Evolutionary conservation across 371 early-diverging fungal genomes (phyloP), one percentile per base, ranked within the genome.

Genomic region (Apophysomyces elegans): DNA sequence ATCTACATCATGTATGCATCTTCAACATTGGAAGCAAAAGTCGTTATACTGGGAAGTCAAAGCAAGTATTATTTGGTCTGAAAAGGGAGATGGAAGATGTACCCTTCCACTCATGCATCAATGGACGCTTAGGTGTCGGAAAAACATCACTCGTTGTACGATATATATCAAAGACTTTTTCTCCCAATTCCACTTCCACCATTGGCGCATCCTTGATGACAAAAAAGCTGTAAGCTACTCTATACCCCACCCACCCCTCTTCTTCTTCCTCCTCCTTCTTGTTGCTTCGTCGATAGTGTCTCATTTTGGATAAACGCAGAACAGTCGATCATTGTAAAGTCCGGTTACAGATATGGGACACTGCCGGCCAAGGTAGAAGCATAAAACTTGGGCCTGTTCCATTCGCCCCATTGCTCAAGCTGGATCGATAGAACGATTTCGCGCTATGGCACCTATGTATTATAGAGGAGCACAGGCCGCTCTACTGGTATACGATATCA

Each of bases 201-300:
- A 90, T 92, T 67, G 93, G 93, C 43, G 93, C 91, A 36, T 89
- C 89, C n/a, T 92, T 92, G 70, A 87, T 89, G 80, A 89, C 91
- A 7, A 90, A 88, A 62, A 90, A 90, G 72, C 80, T 88, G 88
- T 88, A 84, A 68, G 84, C 66, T 43, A 26, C 32, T 26, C 2
- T 26, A 26, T 26, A 26, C 32, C 32, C 32, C 32, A 26, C 32
- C 32, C 56, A 37, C 26, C 46, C 56, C 37, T 41, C 14, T 9
- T 16, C 14, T n/a, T 35, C 58, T 44, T 41, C n/a, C 11, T 16
- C n/a, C 32, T 35, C 35, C 18, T 62, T 8, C 1, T 54, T 43
- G 57, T 36, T 61, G 32, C 62, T 36, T 61, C 50, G 39, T 44
- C 18, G 45, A 62, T 35, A 50, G 38, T 26, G 18, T 8, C 47